These are phyloP conservation scores for Malus hybrid DNA, from an alignment of 331 rosid genomes.

Conservation along the genomic window DNA sequence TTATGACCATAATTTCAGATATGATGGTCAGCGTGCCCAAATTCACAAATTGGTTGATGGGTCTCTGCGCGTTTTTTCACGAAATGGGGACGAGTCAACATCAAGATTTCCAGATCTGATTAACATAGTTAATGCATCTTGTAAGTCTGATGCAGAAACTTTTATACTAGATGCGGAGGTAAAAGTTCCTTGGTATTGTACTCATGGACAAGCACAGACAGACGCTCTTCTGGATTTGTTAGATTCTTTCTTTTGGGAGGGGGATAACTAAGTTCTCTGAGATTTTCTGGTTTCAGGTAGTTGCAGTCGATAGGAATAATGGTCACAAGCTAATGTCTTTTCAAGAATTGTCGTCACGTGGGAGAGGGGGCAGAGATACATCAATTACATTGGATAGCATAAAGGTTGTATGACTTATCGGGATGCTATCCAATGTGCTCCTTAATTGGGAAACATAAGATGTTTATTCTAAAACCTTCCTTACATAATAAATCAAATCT, in stretches of 20 bases:
- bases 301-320: conserved; percentile 75
- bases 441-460: background rate
- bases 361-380: conserved; percentile 68
- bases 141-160: conserved; percentile 59
- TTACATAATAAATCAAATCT: background rate
- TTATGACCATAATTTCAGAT: conserved; percentile 35
- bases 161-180: conserved; percentile 87
- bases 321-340: conserved; percentile 66
- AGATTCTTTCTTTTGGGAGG: background rate
- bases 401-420: conserved; percentile 37
- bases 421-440: background rate
- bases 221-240: background rate
- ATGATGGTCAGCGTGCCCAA: conserved; percentile 97
- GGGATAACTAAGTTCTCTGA: background rate
- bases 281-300: conserved; percentile 55
- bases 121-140: conserved; percentile 45
- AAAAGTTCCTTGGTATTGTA: background rate
- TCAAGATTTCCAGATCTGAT: conserved; percentile 81
- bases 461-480: conserved; percentile 4
- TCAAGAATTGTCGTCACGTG: conserved; percentile 86
- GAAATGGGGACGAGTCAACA: conserved; percentile 87
- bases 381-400: conserved; percentile 54
- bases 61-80: conserved; percentile 57
- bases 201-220: background rate
- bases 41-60: conserved; percentile 81